Evolutionary conservation across 2,329 filamentous ascomycete genomes (phyloP), one percentile per base, ranked within the genome.

Genomic region (Grosmannia huntii): DNA sequence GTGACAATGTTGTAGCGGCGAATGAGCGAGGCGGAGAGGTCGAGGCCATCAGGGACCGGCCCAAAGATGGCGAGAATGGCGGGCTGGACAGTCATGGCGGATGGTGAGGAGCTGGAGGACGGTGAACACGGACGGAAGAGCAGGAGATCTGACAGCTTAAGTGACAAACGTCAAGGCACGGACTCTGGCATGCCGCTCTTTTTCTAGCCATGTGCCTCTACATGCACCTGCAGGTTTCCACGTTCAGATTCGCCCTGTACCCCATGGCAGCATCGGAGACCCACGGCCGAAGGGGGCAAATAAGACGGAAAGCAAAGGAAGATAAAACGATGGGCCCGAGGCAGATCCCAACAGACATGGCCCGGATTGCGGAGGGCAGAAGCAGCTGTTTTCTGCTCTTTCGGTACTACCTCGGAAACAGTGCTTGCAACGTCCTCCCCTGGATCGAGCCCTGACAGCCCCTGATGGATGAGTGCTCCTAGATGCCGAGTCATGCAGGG

Each of bases 1-100:
- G 27, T 52, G 28, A 52, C 48, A 44, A 57, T 57, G 48, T 57
- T 57, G 31, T 57, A 57, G 21, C 33, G 28, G 11, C 9, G n/a
- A 12, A 52, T 28, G 12, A 38, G 28, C 36, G 36, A n/a, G 4
- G 10, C n/a, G 9, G 19, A 23, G 11, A 57, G 21, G 36, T 57
- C 33, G 10, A 57, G 11, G 25, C 23, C 48, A 11, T 41, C 48
- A 7, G 55, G 55, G 2, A 28, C 23, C 7, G n/a, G 2, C 7
- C 55, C 55, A 25, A 57, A 57, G 9, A 57, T 44, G n/a, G 21
- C 19, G 9, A 28, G 12, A 41, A 57, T 57, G 1, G 6, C 16
- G 1, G 55, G 48, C 21, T 57, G 48, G 21, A 38, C 14, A 12
- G 55, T 21, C 55, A 57, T 57, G 44, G 19, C 27, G 16, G 16